Conservation (phyloP, 129 eudicot species). For the Mikania micrantha region DNA sequence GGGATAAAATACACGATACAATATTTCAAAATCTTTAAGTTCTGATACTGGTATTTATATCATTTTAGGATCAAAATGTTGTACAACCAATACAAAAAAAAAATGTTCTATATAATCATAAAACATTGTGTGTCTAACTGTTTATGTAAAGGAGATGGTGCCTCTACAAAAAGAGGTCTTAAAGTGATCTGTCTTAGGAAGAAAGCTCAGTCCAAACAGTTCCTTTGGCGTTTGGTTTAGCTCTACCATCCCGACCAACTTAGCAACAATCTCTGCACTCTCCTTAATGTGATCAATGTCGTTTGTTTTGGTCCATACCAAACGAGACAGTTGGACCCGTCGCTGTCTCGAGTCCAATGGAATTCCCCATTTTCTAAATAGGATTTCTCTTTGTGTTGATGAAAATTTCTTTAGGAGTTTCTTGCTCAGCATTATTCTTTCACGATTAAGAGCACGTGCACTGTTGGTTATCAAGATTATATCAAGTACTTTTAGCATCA, state of each 20-base stretch:
- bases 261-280: slow-evolving; percentile 74
- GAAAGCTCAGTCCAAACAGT: slow-evolving; percentile 56
- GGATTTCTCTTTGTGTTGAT: slow-evolving; percentile 42
- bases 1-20: background rate
- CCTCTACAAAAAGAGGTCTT: slow-evolving; percentile 47
- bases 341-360: slow-evolving; percentile 52
- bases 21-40: background rate
- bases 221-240: slow-evolving; percentile 46
- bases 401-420: slow-evolving; percentile 49
- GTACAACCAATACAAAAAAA: background rate
- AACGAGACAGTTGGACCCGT: slow-evolving; percentile 46
- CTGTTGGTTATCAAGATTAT: slow-evolving; percentile 27
- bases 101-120: background rate
- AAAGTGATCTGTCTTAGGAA: slow-evolving; percentile 18
- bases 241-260: slow-evolving; percentile 52
- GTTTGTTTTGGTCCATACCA: slow-evolving; percentile 54
- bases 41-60: slow-evolving; percentile 3
- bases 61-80: slow-evolving; percentile 4
- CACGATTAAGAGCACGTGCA: slow-evolving; percentile 48
- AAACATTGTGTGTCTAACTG: background rate
- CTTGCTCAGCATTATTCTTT: slow-evolving; percentile 57
- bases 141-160: slow-evolving; percentile 26
- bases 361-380: slow-evolving; percentile 68
- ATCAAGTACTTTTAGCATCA: background rate
- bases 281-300: slow-evolving; percentile 55